These are phyloP conservation scores for Saturnispora bothae DNA, from an alignment of 805 yeast species.

Conservation along the genomic window DNA sequence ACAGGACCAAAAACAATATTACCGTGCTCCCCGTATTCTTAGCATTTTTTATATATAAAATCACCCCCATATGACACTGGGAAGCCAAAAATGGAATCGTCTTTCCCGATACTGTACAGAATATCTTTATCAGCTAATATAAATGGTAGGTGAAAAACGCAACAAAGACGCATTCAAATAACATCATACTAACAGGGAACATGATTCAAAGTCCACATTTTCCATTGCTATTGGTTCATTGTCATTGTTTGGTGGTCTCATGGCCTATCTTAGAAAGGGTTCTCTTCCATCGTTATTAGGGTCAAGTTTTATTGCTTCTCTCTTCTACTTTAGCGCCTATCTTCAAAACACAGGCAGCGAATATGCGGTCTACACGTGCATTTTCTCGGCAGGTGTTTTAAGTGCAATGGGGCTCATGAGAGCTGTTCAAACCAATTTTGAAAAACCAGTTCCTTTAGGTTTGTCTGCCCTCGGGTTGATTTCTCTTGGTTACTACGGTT, in stretches of 20 bases:
- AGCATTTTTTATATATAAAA: no score
- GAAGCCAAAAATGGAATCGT: no score
- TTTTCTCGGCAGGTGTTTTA: constrained; percentile 58
- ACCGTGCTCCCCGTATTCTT: no score
- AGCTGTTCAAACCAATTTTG: constrained; percentile 37
- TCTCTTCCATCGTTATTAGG: constrained; percentile 76
- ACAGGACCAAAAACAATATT: no score
- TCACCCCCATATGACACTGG: no score
- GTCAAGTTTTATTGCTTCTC: constrained; percentile 50
- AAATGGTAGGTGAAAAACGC: no score
- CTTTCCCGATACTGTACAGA: no score
- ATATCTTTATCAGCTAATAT: no score
- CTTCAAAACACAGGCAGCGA: constrained; percentile 62
- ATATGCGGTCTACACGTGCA: constrained; percentile 72
- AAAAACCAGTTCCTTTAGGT: constrained; percentile 64
- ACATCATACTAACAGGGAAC: no score
- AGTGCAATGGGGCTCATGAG: constrained; percentile 66
- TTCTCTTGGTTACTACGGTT: constrained; percentile 58
- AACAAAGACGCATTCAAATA: no score
- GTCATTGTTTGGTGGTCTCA: constrained; percentile 24
- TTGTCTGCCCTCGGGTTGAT: constrained; percentile 54
- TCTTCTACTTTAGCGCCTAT: constrained; percentile 66
- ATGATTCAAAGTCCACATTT: not conserved
- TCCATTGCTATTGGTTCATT: constrained; percentile 15
- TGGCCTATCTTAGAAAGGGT: constrained; percentile 40